phyloP scores from a whole-genome alignment of 768 basidiomycete genomes.

The Plicaturopsis crispa region DNA sequence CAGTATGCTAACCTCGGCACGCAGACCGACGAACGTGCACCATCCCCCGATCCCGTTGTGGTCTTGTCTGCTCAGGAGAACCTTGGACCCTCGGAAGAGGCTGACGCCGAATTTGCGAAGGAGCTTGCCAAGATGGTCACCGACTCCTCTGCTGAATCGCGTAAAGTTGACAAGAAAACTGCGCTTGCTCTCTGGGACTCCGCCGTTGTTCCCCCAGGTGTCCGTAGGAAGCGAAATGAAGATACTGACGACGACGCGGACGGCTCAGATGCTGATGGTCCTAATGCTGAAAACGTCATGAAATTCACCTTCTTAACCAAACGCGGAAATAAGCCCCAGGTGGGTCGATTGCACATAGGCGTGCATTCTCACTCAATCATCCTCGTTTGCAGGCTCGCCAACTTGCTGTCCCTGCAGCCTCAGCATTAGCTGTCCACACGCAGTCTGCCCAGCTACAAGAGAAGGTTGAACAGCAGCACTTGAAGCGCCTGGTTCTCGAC shows the following conservation, averaged over 20 bases:
- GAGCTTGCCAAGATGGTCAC: conserved; percentile 95
- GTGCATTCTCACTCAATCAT: conserved; percentile 6
- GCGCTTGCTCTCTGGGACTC: conserved; percentile 87
- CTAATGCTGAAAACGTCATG: conserved; percentile 48
- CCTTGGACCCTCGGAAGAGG: conserved; percentile 81
- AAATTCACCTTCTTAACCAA: conserved; percentile 91
- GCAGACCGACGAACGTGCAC: conserved; percentile 60
- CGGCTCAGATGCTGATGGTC: conserved; percentile 22
- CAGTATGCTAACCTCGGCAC: not conserved
- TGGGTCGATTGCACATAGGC: conserved; percentile 25
- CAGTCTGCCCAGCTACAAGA: conserved; percentile 88
- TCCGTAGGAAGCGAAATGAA: conserved; percentile 58
- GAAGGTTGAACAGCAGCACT: conserved; percentile 92
- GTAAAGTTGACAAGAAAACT: conserved; percentile 85
- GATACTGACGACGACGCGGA: conserved; percentile 48
- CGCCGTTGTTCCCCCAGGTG: conserved; percentile 60
- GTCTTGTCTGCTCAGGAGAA: conserved; percentile 65
- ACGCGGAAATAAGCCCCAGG: conserved; percentile 89
- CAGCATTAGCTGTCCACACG: conserved; percentile 86
- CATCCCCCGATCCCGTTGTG: conserved; percentile 78
- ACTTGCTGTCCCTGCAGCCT: conserved; percentile 81
- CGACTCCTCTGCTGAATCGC: conserved; percentile 73
- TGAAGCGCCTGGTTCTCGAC: conserved; percentile 90
- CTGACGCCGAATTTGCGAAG: conserved; percentile 89
- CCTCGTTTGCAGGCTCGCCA: conserved; percentile 56